Evolutionary conservation across 2,329 filamentous ascomycete genomes (phyloP).

Genomic region (Nigrospora oryzae): DNA sequence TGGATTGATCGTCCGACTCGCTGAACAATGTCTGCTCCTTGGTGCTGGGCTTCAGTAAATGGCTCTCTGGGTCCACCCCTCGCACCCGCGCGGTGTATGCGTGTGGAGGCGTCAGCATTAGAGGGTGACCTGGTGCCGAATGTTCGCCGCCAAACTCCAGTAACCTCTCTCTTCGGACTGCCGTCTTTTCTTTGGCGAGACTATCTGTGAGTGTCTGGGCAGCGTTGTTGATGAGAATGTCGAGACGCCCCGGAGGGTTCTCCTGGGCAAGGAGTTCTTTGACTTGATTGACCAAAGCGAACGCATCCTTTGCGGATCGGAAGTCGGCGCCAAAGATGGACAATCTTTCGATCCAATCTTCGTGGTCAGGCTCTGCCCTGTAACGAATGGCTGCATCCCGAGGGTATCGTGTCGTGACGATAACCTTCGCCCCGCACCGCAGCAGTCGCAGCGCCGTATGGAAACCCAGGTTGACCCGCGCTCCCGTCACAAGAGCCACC

Average conservation of each 20-base stretch:
- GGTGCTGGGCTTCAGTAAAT: too few species aligned
- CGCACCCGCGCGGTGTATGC: too few species aligned
- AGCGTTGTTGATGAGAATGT: conserved; percentile 29
- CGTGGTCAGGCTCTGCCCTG: conserved; percentile 9
- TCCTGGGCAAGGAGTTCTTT: conserved; percentile 9
- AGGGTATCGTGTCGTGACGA: conserved; percentile 26
- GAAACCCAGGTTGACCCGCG: conserved; percentile 24
- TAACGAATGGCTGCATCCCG: conserved; percentile 22
- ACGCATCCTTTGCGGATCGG: conserved; percentile 20
- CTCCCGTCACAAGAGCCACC: conserved; percentile 25
- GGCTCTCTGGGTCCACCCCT: too few species aligned
- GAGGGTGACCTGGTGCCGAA: too few species aligned
- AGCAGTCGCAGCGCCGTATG: conserved; percentile 22
- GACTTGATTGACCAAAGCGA: conserved; percentile 15
- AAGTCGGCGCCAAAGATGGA: conserved; percentile 24
- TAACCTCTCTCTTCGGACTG: conserved; percentile 14
- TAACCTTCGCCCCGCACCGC: conserved; percentile 23
- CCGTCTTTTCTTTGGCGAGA: conserved; percentile 16
- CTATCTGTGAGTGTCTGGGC: conserved; percentile 28
- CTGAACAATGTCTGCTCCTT: too few species aligned
- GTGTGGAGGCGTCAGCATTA: too few species aligned
- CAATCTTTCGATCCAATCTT: conserved; percentile 9
- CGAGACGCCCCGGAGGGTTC: conserved; percentile 7
- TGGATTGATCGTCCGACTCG: too few species aligned
- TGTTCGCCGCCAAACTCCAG: background rate